These are phyloP conservation scores for Penicillium paxilli DNA, from an alignment of 495 filamentous ascomycete genomes.

Conservation along the genomic window DNA sequence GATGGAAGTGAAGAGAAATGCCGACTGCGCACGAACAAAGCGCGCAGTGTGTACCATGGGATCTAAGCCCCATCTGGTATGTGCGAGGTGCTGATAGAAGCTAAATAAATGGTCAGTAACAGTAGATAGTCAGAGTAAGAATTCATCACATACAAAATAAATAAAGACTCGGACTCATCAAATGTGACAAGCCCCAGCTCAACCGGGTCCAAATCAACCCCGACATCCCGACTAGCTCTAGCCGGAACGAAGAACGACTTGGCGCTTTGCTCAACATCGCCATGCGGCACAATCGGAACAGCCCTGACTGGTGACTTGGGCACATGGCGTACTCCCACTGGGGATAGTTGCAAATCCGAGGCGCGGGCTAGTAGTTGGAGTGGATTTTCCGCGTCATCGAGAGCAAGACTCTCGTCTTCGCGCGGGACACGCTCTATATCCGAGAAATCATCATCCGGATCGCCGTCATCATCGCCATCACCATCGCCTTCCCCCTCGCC, in stretches of 20 bases:
- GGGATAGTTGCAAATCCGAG: slow-evolving; percentile 64
- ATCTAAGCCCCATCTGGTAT: slow-evolving; percentile 74
- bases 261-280: slow-evolving; percentile 18
- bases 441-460: slow-evolving; percentile 13
- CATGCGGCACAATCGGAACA: neutral
- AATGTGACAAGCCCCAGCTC: slow-evolving; percentile 63
- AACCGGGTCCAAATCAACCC: slow-evolving; percentile 64
- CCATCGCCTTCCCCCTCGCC: neutral
- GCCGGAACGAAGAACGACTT: slow-evolving; percentile 61
- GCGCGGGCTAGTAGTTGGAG: slow-evolving; percentile 69
- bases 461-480: too few relatives aligned
- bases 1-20: slow-evolving; percentile 71
- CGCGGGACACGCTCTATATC: slow-evolving; percentile 15
- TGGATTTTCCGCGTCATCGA: slow-evolving; percentile 75
- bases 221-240: slow-evolving; percentile 59
- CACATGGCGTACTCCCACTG: slow-evolving; percentile 25
- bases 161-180: slow-evolving; percentile 62
- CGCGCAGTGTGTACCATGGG: slow-evolving; percentile 60
- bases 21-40: slow-evolving; percentile 65
- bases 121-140: neutral
- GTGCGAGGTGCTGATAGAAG: slow-evolving; percentile 69
- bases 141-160: slow-evolving; percentile 54
- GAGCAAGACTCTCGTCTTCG: slow-evolving; percentile 54
- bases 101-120: slow-evolving; percentile 35
- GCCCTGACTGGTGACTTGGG: slow-evolving; percentile 15